Percentiles rank a stretch among this genome's conserved stretches.
Conservation (phyloP, 768 basidiomycete species). For the Suillus brevipes region DNA sequence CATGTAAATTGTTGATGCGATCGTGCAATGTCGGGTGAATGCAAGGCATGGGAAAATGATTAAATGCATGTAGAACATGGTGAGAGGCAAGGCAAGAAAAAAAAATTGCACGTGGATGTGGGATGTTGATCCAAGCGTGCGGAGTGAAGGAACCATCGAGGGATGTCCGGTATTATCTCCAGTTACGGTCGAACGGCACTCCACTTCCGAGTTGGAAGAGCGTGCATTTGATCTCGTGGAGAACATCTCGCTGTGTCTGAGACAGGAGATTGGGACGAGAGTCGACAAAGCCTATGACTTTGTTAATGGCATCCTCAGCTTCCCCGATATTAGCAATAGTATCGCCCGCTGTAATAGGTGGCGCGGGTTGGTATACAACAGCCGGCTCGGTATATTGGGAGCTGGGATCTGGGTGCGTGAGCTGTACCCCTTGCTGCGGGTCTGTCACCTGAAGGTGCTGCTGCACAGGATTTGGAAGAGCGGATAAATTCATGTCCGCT, state of each 20-base stretch:
- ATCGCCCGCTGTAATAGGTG: constrained; percentile 33
- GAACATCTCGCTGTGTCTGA: constrained; percentile 38
- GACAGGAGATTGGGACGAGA: constrained; percentile 34
- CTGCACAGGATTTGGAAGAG: constrained; percentile 30
- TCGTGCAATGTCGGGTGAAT: constrained; percentile 18
- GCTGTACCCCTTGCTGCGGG: constrained; percentile 30
- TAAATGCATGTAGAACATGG: constrained; percentile 25
- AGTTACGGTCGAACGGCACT: constrained; percentile 36
- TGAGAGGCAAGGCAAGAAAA: constrained; percentile 17
- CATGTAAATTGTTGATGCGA: constrained; percentile 19
- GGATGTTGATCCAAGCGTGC: not conserved
- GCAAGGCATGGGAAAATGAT: constrained; percentile 15
- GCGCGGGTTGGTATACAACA: constrained; percentile 34
- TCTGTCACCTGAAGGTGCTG: constrained; percentile 28
- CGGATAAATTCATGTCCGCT: constrained; percentile 26
- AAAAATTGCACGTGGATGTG: constrained; percentile 15
- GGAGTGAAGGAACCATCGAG: not conserved
- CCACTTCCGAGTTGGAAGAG: constrained; percentile 50
- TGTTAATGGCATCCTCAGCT: constrained; percentile 56
- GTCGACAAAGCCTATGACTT: constrained; percentile 54
- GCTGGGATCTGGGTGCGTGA: constrained; percentile 27
- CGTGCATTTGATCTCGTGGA: constrained; percentile 50
- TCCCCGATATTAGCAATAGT: constrained; percentile 44
- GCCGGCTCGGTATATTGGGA: constrained; percentile 29
- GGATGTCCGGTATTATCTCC: constrained; percentile 23